Evolutionary conservation across 176 grass and related monocot genomes (phyloP), one percentile per base, ranked within the genome.

Genomic region (Bromus sterilis): DNA sequence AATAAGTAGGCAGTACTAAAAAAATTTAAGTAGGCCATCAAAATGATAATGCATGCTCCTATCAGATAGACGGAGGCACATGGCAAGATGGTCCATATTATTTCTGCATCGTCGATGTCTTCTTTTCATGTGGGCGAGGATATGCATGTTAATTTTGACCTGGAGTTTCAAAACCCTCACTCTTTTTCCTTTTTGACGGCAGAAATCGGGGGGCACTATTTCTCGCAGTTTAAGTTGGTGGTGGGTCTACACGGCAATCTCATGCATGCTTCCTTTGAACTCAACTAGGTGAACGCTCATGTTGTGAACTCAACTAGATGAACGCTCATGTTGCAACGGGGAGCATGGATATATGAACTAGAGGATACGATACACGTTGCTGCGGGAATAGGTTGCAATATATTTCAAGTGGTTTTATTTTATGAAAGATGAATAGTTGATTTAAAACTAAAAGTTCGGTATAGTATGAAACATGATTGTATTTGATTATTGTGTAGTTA

Each of bases 81-180:
- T 85, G 87, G 82, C 63, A 70, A 35, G 13, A 65, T 81, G 82
- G 82, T 55, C 87, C 81, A 70, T 41, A 29, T 14, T 16, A 13
- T 30, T 43, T 59, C 60, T 75, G 14, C 41, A 71, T 64, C 53
- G 44, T 44, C 32, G 31, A 26, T 63, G 77, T 13, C 20, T 63
- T 42, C 31, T 81, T 55, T 55, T 18, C 14, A 56, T 77, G 33
- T 55, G 14, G 58, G 64, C 10, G 7, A 42, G 58, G 55, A 55
- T 58, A 42, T 63, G 79, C 79, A 78, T 32, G 55, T 72, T 78
- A 32, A 40, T 31, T 75, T 82, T 82, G 72, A 82, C 79, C 79
- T 5, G 46, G 43, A 60, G 71, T 74, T 66, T 23, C 25, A 80
- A 80, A 33, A 13, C 48, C 8, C 25, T 11, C 40, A 20, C 3